A percentile compares a stretch with the other conserved stretches of the same genome.
phyloP scores from a whole-genome alignment of 306 rosid species.

The Casuarina equisetifolia region DNA sequence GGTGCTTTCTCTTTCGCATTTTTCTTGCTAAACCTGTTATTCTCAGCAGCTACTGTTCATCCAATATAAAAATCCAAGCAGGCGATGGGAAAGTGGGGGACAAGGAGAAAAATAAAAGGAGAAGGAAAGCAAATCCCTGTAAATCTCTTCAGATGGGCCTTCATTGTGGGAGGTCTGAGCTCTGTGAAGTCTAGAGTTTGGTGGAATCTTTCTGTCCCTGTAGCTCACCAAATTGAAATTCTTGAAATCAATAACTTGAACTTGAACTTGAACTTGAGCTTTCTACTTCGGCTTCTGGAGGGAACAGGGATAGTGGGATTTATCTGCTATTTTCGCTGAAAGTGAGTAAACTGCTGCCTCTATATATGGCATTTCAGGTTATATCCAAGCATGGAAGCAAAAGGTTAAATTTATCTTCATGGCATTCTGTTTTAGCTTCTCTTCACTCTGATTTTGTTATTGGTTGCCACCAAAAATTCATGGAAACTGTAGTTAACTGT shows the following conservation, averaged over 20 bases:
- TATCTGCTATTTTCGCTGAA: slow-evolving; percentile 23
- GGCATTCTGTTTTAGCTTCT: slow-evolving; percentile 26
- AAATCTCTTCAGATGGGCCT: slow-evolving; percentile 20
- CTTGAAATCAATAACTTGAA: no score
- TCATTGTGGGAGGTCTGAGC: background rate
- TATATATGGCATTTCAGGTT: slow-evolving; percentile 6
- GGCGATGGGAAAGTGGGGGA: slow-evolving; percentile 3
- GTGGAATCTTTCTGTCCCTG: background rate
- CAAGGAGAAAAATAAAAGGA: slow-evolving; percentile 22
- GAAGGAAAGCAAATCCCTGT: slow-evolving; percentile 18
- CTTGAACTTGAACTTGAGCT: slow-evolving; percentile 29
- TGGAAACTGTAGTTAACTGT: slow-evolving; percentile 25
- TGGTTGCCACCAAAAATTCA: slow-evolving; percentile 27
- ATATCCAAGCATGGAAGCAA: slow-evolving; percentile 28
- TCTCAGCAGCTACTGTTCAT: slow-evolving; percentile 13
- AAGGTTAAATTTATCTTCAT: slow-evolving; percentile 27
- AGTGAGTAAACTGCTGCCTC: slow-evolving; percentile 15
- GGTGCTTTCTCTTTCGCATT: slow-evolving; percentile 16
- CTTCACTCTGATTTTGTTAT: slow-evolving; percentile 23
- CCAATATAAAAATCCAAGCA: background rate
- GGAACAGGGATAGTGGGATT: slow-evolving; percentile 42
- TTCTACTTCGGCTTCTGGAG: slow-evolving; percentile 27
- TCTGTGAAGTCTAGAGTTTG: background rate
- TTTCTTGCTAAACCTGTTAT: background rate
- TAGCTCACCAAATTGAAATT: slow-evolving; percentile 1